Evolutionary conservation across 495 filamentous ascomycete genomes (phyloP).

Genomic region (Aspergillus heteromorphus): DNA sequence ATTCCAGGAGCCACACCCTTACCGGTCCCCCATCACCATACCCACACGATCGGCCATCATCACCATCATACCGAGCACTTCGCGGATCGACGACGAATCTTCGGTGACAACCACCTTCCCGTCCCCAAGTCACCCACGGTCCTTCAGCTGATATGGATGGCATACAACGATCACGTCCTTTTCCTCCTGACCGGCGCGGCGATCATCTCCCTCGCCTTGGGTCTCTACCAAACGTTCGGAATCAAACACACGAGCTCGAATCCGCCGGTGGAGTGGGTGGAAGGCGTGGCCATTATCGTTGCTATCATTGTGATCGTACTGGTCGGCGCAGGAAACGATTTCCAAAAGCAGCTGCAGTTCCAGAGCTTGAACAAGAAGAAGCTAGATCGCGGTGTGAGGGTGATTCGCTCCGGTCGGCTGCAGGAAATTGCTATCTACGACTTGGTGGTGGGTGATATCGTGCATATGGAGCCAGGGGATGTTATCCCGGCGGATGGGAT

Average conservation of each 20-base stretch:
- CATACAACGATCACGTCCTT: constrained; percentile 68
- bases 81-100: constrained; percentile 7
- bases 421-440: constrained; percentile 65
- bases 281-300: constrained; percentile 64
- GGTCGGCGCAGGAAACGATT: constrained; percentile 60
- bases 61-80: background rate
- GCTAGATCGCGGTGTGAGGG: constrained; percentile 58
- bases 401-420: constrained; percentile 61
- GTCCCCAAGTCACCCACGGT: constrained; percentile 8
- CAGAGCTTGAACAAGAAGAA: constrained; percentile 55
- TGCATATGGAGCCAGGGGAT: constrained; percentile 72
- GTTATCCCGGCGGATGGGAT: constrained; percentile 70
- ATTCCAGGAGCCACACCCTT: too few relatives aligned
- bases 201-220: constrained; percentile 65
- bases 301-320: constrained; percentile 61
- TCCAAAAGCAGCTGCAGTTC: constrained; percentile 59
- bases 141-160: constrained; percentile 56
- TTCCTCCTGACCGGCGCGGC: constrained; percentile 67
- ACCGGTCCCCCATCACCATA: background rate
- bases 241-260: constrained; percentile 27
- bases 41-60: background rate
- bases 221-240: constrained; percentile 51
- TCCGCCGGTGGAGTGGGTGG: constrained; percentile 57
- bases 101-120: constrained; percentile 8
- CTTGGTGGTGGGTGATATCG: constrained; percentile 69